These are phyloP conservation scores for Dendrobium catenatum DNA, from an alignment of 106 monocot species.

Conservation along the genomic window DNA sequence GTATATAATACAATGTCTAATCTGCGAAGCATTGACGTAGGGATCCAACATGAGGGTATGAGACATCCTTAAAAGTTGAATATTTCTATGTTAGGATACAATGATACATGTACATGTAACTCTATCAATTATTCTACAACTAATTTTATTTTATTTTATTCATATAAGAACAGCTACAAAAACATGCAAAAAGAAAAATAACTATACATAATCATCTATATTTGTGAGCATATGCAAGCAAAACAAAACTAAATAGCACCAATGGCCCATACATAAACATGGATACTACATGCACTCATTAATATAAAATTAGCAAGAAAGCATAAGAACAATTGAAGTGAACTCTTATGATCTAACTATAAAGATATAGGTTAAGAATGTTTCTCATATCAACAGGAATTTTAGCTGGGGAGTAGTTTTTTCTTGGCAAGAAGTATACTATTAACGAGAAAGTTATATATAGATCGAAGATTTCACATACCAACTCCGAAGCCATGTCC, in stretches of 20 bases:
- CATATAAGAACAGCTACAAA: too few species aligned
- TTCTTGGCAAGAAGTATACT: neutral
- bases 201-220: neutral
- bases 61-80: neutral
- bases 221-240: neutral
- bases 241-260: neutral
- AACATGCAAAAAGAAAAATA: neutral
- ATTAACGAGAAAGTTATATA: neutral
- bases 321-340: neutral
- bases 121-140: neutral
- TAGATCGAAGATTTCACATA: slow-evolving; percentile 17
- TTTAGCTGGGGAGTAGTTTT: neutral
- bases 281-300: neutral
- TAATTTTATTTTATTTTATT: neutral
- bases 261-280: neutral
- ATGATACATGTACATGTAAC: neutral
- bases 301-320: neutral
- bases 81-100: neutral
- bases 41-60: neutral
- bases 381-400: neutral
- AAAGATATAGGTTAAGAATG: neutral
- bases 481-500: slow-evolving; percentile 96
- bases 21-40: neutral
- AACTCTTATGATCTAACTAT: neutral
- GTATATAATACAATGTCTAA: neutral